Evolutionary conservation across 106 monocot genomes (phyloP).

Genomic region (Allium fistulosum): DNA sequence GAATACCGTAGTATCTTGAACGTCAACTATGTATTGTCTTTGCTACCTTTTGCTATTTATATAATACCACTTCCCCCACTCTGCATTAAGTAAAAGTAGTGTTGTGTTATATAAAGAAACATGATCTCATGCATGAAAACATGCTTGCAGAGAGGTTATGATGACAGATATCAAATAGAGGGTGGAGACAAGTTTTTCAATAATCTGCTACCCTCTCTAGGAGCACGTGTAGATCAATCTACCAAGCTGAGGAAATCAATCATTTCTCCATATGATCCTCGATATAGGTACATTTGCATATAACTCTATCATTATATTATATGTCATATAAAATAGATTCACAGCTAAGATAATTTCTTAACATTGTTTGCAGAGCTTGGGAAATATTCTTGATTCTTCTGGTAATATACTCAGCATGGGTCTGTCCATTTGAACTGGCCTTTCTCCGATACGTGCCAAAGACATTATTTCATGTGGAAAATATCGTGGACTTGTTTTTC

Average conservation of each 20-base stretch:
- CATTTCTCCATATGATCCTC: conserved; percentile 62
- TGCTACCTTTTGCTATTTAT: background rate
- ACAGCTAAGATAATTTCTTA: background rate
- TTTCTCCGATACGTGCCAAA: conserved; percentile 47
- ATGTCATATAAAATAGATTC: background rate
- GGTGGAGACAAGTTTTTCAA: conserved; percentile 23
- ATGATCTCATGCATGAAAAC: conserved; percentile 22
- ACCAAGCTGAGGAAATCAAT: conserved; percentile 39
- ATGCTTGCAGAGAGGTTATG: conserved; percentile 19
- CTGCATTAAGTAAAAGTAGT: background rate
- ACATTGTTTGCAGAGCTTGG: conserved; percentile 40
- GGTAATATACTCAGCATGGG: conserved; percentile 64
- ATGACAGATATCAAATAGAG: conserved; percentile 13
- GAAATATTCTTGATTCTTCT: conserved; percentile 55
- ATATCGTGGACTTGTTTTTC: conserved; percentile 53
- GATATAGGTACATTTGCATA: conserved; percentile 42
- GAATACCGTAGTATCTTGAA: background rate
- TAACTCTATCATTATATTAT: background rate
- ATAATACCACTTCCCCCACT: background rate
- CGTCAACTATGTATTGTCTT: conserved; percentile 2
- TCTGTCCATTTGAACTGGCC: conserved; percentile 70
- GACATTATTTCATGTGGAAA: conserved; percentile 30
- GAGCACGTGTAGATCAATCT: conserved; percentile 47
- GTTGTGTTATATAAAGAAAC: background rate
- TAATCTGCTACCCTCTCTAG: conserved; percentile 61